These are phyloP conservation scores for Exophiala alcalophila DNA, from an alignment of 2,329 filamentous ascomycete genomes.

Conservation along the genomic window DNA sequence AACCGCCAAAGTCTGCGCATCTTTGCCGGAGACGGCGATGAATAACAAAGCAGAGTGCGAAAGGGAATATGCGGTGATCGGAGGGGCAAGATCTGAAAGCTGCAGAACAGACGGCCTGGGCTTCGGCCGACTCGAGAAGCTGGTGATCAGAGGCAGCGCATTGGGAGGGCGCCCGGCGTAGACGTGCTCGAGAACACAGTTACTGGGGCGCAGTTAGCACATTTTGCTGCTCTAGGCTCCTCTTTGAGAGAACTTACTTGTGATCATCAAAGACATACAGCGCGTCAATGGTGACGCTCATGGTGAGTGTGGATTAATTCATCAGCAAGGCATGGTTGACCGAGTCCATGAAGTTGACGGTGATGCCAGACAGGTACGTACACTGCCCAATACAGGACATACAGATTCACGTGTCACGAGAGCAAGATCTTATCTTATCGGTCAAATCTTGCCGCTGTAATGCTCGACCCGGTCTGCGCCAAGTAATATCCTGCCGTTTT, in stretches of 20 bases:
- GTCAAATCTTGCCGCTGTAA: too few relatives aligned
- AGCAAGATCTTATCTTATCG: too few relatives aligned
- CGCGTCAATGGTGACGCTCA: slow-evolving; percentile 88
- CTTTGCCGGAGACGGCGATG: slow-evolving; percentile 76
- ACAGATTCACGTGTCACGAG: too few relatives aligned
- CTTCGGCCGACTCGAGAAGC: slow-evolving; percentile 77
- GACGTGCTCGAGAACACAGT: slow-evolving; percentile 79
- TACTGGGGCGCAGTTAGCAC: slow-evolving; percentile 51
- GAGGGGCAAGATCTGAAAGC: slow-evolving; percentile 74
- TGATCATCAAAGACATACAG: slow-evolving; percentile 96
- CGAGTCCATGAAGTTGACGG: background rate
- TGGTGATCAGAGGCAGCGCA: slow-evolving; percentile 71
- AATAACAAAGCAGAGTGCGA: slow-evolving; percentile 84
- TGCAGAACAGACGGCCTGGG: slow-evolving; percentile 86
- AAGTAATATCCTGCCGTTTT: too few relatives aligned
- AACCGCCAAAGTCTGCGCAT: slow-evolving; percentile 83
- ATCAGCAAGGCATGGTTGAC: background rate
- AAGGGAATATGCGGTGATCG: slow-evolving; percentile 84
- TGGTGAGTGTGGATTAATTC: slow-evolving; percentile 45
- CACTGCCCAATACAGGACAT: background rate
- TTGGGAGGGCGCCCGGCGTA: slow-evolving; percentile 80
- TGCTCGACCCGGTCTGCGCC: too few relatives aligned
- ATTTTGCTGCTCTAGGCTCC: background rate
- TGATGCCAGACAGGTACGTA: background rate
- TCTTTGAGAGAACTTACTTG: slow-evolving; percentile 58